phyloP scores from a whole-genome alignment of 208 protist species.

The Zelonia costaricensis region DNA sequence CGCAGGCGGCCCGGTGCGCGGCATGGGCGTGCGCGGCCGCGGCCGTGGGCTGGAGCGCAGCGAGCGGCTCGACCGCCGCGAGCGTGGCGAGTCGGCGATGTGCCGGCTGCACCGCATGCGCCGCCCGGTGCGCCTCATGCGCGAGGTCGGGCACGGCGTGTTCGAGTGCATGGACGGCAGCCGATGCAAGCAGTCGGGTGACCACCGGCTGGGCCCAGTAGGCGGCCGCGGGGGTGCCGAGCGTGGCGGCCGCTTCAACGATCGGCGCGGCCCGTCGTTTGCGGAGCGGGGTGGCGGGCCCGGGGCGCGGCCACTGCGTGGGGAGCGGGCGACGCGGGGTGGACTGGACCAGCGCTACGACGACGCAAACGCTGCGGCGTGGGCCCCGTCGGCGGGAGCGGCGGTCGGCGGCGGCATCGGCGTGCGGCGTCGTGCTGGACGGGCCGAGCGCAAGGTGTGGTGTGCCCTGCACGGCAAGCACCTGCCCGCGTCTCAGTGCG shows the following conservation, averaged over 20 bases:
- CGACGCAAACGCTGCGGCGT: conserved; percentile 23
- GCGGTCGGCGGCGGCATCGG: conserved; percentile 3
- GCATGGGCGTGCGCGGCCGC: conserved; percentile 8
- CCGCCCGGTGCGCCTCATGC: conserved; percentile 66
- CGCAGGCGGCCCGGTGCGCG: not conserved
- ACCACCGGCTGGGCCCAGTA: conserved; percentile 11
- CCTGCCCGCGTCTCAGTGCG: conserved; percentile 45
- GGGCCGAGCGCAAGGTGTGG: conserved; percentile 61
- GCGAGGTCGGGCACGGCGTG: conserved; percentile 63
- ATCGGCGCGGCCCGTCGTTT: conserved; percentile 15
- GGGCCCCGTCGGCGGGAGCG: conserved; percentile 22
- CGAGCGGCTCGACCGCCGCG: conserved; percentile 33
- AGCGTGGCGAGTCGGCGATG: conserved; percentile 46
- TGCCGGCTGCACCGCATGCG: conserved; percentile 73
- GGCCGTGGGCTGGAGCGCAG: conserved; percentile 6
- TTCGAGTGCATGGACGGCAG: conserved; percentile 71
- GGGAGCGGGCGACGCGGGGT: conserved; percentile 7
- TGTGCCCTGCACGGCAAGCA: conserved; percentile 86
- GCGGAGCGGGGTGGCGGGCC: not conserved
- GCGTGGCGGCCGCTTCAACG: conserved; percentile 8
- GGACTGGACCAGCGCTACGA: conserved; percentile 23
- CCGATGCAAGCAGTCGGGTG: conserved; percentile 24
- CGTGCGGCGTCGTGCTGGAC: conserved; percentile 20
- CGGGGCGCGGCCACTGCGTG: conserved; percentile 17
- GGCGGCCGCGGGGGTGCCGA: conserved; percentile 12